Conservation (phyloP, 2,329 filamentous ascomycete genomes). For the Aspergillus persii region DNA sequence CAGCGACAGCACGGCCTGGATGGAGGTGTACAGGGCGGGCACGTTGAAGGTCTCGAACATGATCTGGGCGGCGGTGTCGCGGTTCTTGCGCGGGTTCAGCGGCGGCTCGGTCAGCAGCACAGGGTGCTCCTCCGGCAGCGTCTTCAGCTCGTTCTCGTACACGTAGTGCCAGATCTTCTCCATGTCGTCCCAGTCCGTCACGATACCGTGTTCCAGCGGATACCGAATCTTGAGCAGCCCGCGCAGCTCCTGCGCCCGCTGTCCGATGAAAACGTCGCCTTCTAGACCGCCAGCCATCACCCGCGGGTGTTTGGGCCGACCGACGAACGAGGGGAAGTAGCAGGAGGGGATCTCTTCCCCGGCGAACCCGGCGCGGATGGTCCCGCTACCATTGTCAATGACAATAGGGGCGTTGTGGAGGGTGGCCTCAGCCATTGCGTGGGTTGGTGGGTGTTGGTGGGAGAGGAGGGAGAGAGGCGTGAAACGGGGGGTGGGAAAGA, state of each 20-base stretch:
- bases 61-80: constrained; percentile 94
- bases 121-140: constrained; percentile 96
- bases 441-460: constrained; percentile 13
- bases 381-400: constrained; percentile 97
- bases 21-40: constrained; percentile 91
- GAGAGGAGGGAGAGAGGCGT: constrained; percentile 12
- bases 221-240: constrained; percentile 94
- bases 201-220: constrained; percentile 94
- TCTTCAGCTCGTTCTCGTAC: constrained; percentile 93
- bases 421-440: constrained; percentile 60
- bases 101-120: constrained; percentile 95
- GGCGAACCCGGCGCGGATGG: constrained; percentile 93
- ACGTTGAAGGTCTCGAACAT: constrained; percentile 99
- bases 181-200: constrained; percentile 99
- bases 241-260: constrained; percentile 83
- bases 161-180: constrained; percentile 99
- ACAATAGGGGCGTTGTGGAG: constrained; percentile 98
- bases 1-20: constrained; percentile 92
- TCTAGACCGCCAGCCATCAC: constrained; percentile 95
- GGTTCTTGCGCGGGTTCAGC: constrained; percentile 90
- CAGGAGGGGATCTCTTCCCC: constrained; percentile 95
- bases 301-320: constrained; percentile 88
- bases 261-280: constrained; percentile 95
- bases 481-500: background rate
- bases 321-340: constrained; percentile 96